Conservation (phyloP, 768 basidiomycete species). For the Leccinum fibrillosum region DNA sequence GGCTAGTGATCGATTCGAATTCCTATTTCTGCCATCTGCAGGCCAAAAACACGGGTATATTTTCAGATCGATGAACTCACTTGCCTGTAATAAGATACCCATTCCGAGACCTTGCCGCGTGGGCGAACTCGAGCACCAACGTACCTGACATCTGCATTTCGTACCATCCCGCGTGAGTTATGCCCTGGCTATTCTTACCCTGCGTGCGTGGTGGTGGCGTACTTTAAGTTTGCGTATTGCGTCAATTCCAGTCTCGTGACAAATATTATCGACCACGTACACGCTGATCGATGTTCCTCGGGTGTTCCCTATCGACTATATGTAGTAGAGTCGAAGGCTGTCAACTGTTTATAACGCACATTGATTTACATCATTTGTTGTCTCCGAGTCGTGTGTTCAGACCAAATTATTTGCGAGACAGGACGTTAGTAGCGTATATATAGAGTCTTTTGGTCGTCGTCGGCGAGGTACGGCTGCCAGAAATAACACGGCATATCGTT, state of each 20-base stretch:
- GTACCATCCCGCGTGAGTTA: constrained; percentile 7
- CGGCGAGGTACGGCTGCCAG: neutral
- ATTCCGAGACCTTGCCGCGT: neutral
- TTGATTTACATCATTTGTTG: neutral
- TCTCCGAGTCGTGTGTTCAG: neutral
- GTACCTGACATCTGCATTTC: neutral
- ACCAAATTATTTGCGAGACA: neutral
- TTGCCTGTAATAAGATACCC: neutral
- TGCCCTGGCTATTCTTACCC: neutral
- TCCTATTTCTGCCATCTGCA: neutral
- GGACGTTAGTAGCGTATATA: neutral
- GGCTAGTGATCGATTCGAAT: neutral
- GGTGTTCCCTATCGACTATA: neutral
- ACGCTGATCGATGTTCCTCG: neutral
- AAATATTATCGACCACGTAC: neutral
- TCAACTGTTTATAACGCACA: neutral
- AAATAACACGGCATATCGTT: neutral
- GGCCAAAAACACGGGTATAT: neutral
- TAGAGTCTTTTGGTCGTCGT: neutral
- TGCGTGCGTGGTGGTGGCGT: neutral
- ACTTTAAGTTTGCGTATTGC: neutral
- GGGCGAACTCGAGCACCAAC: neutral
- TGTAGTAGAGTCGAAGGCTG: neutral
- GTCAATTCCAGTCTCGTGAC: neutral
- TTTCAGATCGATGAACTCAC: neutral